phyloP scores from a whole-genome alignment of 306 rosid species.

The Pterocarpus santalinus region DNA sequence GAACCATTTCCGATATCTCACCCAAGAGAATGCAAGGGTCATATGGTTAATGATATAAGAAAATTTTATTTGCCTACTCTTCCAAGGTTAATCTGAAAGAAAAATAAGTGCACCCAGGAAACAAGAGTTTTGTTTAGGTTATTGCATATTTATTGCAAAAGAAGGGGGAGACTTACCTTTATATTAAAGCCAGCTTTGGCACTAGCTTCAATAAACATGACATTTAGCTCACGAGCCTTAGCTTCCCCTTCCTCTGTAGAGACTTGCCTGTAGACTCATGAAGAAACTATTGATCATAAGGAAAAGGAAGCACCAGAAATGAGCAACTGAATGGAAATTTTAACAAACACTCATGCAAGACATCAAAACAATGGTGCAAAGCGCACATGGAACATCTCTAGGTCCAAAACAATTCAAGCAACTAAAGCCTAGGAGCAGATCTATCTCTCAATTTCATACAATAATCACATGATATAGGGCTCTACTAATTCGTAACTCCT shows the following conservation, averaged over 20 bases:
- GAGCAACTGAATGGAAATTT: background rate
- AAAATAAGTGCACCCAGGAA: background rate
- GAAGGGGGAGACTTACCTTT: constrained; percentile 41
- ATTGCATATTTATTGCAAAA: constrained; percentile 18
- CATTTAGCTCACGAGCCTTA: constrained; percentile 55
- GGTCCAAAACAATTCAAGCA: constrained; percentile 24
- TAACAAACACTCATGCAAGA: background rate
- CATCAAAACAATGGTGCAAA: constrained; percentile 25
- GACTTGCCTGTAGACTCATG: constrained; percentile 53
- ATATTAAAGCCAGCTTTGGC: constrained; percentile 58
- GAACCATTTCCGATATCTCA: constrained; percentile 31
- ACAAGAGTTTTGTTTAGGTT: constrained; percentile 12
- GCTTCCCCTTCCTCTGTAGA: constrained; percentile 64
- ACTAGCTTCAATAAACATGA: constrained; percentile 60
- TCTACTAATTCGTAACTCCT: constrained; percentile 17
- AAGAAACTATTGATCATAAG: constrained; percentile 25
- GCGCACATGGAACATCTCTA: constrained; percentile 3
- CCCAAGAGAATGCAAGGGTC: constrained; percentile 12
- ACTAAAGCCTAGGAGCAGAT: background rate
- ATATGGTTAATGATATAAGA: background rate
- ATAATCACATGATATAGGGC: constrained; percentile 11
- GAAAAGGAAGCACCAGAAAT: constrained; percentile 22
- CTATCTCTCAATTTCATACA: constrained; percentile 7
- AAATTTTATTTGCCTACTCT: background rate
- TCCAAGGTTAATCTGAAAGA: constrained; percentile 36